Conservation (phyloP, 2,329 filamentous ascomycete genomes). For the Fusarium veterinarium region DNA sequence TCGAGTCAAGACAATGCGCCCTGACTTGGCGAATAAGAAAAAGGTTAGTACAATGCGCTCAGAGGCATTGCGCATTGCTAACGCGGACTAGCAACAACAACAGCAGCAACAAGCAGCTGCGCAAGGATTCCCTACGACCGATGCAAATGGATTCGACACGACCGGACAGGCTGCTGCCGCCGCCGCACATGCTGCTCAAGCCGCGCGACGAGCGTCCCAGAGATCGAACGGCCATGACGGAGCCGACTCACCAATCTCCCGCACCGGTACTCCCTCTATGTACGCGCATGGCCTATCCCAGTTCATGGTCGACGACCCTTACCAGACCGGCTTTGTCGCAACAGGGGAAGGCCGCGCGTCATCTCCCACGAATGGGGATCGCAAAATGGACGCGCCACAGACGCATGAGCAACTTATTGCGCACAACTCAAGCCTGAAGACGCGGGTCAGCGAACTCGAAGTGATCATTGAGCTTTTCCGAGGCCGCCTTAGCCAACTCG, state of each 20-base stretch:
- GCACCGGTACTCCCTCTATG: slow-evolving; percentile 81
- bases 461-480: slow-evolving; percentile 90
- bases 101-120: slow-evolving; percentile 54
- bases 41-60: slow-evolving; percentile 68
- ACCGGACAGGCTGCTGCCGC: slow-evolving; percentile 61
- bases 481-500: slow-evolving; percentile 80
- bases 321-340: slow-evolving; percentile 66
- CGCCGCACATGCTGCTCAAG: slow-evolving; percentile 65
- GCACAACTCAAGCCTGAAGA: slow-evolving; percentile 89
- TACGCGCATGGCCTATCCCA: slow-evolving; percentile 80
- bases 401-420: slow-evolving; percentile 84
- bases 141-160: slow-evolving; percentile 69
- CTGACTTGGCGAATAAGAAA: slow-evolving; percentile 82
- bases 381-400: slow-evolving; percentile 76
- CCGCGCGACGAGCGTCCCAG: slow-evolving; percentile 71
- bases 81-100: slow-evolving; percentile 31
- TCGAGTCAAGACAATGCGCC: slow-evolving; percentile 87
- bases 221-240: slow-evolving; percentile 82
- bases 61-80: slow-evolving; percentile 6
- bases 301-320: slow-evolving; percentile 81
- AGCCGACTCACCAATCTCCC: slow-evolving; percentile 81
- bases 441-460: slow-evolving; percentile 93
- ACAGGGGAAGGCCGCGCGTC: slow-evolving; percentile 63
- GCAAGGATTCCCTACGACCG: slow-evolving; percentile 55
- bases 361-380: slow-evolving; percentile 67